Base-by-base conservation (phyloP, 108 stramenopile genomes). In the Cyclotella atomus region DNA sequence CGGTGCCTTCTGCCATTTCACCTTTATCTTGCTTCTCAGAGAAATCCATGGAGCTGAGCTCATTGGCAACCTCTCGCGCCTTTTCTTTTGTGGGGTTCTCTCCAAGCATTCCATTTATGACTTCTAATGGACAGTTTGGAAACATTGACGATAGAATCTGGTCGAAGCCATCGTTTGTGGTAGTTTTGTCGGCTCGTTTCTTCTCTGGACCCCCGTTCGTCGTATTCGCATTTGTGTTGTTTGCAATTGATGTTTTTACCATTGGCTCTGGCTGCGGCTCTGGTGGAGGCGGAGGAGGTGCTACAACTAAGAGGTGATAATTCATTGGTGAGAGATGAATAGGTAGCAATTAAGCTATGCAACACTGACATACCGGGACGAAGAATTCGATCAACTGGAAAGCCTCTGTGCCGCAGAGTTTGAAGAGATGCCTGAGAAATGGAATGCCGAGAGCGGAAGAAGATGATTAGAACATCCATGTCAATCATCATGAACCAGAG, bases 311-410 rank as follows among this genome's bases (percentile, higher is more conserved):
- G 19, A 49, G 3, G 19, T 4, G 17, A n/a, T 49, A 49, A 19
- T 49, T 4, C 10, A 1, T 23, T 23, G 20, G 23, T 10, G 20
- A 24, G 23, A 2, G 20, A 53, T 20, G 52, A 24, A 2, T 1
- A 3, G 2, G 23, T 53, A 10, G 23, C 10, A 23, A 5, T 53
- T n/a, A 23, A 5, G 30, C 10, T 0, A 32, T 15, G 29, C 21
- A 24, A 9, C 21, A 19, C 24, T 5, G 21, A 52, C n/a, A 52
- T 59, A 59, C 68, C 76, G 15, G 86, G 82, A 29, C 83, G 70
- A 27, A 91, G 63, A 47, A 92, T 84, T 30, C 91, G 65, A 66
- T 92, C 91, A 17, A 90, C 89, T 9, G 91, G 88, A 33, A 92
- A 92, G 0, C 91, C 91, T 61, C 91, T 43, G 20, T 76, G 77